Percentiles rank a stretch among this genome's conserved stretches.
Conservation (phyloP, 768 basidiomycete genomes). For the Termitomyces sp. region DNA sequence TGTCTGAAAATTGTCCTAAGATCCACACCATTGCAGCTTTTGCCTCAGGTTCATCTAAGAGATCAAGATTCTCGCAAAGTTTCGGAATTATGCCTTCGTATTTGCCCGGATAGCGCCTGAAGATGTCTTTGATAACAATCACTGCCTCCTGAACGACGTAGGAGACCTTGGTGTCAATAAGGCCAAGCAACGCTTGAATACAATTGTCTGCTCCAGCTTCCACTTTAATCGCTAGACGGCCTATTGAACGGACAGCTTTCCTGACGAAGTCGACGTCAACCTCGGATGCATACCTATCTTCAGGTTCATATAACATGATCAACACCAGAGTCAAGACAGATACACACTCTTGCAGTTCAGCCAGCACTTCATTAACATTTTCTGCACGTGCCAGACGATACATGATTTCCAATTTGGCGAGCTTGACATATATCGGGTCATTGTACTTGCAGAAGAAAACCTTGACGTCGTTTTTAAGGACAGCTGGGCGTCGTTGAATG, state of each 20-base stretch:
- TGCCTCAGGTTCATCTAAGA: slow-evolving; percentile 91
- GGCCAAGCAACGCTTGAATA: slow-evolving; percentile 78
- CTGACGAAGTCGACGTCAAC: slow-evolving; percentile 98
- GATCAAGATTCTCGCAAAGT: slow-evolving; percentile 89
- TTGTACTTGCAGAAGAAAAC: slow-evolving; percentile 99
- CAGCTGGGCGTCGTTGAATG: slow-evolving; percentile 89
- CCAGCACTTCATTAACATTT: slow-evolving; percentile 88
- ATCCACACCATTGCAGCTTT: slow-evolving; percentile 99
- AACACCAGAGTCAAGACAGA: background rate
- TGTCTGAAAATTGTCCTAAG: slow-evolving; percentile 91
- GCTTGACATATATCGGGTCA: slow-evolving; percentile 97
- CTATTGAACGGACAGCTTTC: slow-evolving; percentile 96
- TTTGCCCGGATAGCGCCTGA: slow-evolving; percentile 92
- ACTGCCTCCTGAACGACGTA: slow-evolving; percentile 98
- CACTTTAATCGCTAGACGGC: slow-evolving; percentile 97
- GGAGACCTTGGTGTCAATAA: slow-evolving; percentile 90
- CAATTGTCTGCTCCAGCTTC: slow-evolving; percentile 84
- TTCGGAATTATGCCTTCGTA: slow-evolving; percentile 96
- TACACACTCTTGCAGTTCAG: slow-evolving; percentile 90
- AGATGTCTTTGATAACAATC: slow-evolving; percentile 98
- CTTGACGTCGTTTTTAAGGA: slow-evolving; percentile 95
- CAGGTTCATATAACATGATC: background rate
- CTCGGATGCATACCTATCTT: slow-evolving; percentile 87
- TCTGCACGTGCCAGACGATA: slow-evolving; percentile 94
- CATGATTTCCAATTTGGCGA: slow-evolving; percentile 99